A percentile compares a stretch with the other conserved stretches of the same genome.
These are phyloP conservation scores for Boletus sp. DNA, from an alignment of 1,284 basidiomycete species.

Conservation along the genomic window DNA sequence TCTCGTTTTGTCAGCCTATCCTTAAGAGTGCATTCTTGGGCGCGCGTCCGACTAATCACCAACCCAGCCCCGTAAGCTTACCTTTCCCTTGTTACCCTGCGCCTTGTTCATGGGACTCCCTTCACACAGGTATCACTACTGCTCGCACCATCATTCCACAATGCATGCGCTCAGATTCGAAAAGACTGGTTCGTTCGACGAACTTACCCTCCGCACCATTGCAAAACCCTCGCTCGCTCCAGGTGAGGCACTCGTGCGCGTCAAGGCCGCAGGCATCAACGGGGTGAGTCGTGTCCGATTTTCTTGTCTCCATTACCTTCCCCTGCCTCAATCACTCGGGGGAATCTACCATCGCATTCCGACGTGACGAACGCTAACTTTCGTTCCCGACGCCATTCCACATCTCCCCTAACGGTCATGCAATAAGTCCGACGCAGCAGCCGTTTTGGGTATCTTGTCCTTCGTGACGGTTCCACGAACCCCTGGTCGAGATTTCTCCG, in stretches of 20 bases:
- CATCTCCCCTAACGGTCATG: not conserved
- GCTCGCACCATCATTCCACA: conserved; percentile 1
- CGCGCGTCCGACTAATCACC: not conserved
- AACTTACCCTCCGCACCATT: conserved; percentile 22
- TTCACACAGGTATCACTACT: conserved; percentile 5
- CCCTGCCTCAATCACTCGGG: not conserved
- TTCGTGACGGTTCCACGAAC: conserved; percentile 34
- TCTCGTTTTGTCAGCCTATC: conserved; percentile 1
- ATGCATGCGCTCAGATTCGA: conserved; percentile 35
- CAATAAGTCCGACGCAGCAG: conserved; percentile 31
- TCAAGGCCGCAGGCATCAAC: conserved; percentile 34
- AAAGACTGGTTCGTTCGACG: conserved; percentile 30
- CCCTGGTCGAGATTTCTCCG: conserved; percentile 33
- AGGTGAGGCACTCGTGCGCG: conserved; percentile 32
- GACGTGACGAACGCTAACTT: not conserved
- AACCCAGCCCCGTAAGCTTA: conserved; percentile 9
- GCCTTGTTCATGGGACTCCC: too few relatives aligned
- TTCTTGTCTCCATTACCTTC: not conserved
- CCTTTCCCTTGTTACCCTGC: not conserved
- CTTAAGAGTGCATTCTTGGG: not conserved
- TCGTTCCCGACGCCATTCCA: not conserved
- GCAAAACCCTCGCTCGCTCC: conserved; percentile 24
- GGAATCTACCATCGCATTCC: not conserved
- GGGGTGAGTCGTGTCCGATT: conserved; percentile 21
- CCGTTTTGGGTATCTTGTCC: conserved; percentile 24